phyloP scores from a whole-genome alignment of 2,329 filamentous ascomycete species.

The Penicillium sp. region DNA sequence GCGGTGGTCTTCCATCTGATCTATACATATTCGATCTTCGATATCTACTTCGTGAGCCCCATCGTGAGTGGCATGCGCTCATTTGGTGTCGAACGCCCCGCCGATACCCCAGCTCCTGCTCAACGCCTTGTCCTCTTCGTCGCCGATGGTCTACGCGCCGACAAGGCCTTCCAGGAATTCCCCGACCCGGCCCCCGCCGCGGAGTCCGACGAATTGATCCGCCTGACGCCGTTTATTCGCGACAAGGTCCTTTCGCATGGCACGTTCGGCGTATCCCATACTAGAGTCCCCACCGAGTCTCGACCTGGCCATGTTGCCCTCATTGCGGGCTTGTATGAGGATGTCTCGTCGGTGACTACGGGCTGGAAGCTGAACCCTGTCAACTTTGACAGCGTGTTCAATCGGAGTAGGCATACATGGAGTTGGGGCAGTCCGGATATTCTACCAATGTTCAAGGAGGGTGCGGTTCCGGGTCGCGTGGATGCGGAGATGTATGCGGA shows the following conservation, averaged over 20 bases:
- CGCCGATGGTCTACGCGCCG: constrained; percentile 92
- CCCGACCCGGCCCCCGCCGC: constrained; percentile 68
- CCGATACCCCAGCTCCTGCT: constrained; percentile 65
- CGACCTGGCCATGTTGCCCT: constrained; percentile 93
- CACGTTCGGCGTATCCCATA: constrained; percentile 96
- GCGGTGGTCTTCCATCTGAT: constrained; percentile 89
- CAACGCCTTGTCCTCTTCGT: constrained; percentile 90
- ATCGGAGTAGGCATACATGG: constrained; percentile 93
- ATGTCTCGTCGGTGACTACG: constrained; percentile 93
- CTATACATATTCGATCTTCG: constrained; percentile 94
- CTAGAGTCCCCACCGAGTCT: constrained; percentile 92
- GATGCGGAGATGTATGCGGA: constrained; percentile 79
- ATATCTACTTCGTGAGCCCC: constrained; percentile 97
- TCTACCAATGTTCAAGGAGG: constrained; percentile 90
- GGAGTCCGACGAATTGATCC: constrained; percentile 53
- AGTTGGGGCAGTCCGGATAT: constrained; percentile 99
- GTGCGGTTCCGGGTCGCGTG: constrained; percentile 80
- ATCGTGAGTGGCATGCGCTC: constrained; percentile 93
- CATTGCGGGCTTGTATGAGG: constrained; percentile 94
- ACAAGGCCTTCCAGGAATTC: constrained; percentile 94
- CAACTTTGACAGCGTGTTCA: constrained; percentile 98
- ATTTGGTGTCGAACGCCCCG: constrained; percentile 62
- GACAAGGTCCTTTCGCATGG: constrained; percentile 82
- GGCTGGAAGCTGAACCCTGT: constrained; percentile 99
- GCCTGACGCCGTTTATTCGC: constrained; percentile 84